phyloP scores from a whole-genome alignment of 768 basidiomycete species.

The Brasilioporus rufonigricans region DNA sequence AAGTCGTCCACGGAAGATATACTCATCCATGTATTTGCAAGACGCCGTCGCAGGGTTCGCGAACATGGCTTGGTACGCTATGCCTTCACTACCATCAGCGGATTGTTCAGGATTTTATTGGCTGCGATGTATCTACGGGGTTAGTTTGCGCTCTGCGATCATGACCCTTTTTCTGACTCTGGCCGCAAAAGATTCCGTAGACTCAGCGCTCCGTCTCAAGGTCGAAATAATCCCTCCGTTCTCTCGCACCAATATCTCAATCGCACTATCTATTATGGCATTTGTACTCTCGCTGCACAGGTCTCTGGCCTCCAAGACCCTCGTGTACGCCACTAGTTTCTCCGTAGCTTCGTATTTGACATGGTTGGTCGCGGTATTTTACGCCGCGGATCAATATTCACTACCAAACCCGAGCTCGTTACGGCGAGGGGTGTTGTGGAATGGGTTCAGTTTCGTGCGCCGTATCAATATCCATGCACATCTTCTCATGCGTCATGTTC shows the following conservation, averaged over 20 bases:
- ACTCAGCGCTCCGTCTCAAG: conserved; percentile 47
- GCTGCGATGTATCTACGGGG: conserved; percentile 65
- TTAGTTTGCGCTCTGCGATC: conserved; percentile 34
- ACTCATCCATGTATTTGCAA: conserved; percentile 58
- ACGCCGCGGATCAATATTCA: conserved; percentile 45
- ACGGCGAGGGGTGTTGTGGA: conserved; percentile 54
- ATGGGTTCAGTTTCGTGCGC: conserved; percentile 54
- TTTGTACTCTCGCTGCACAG: conserved; percentile 53
- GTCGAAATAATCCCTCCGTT: conserved; percentile 33
- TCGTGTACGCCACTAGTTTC: conserved; percentile 56
- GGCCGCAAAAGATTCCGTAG: conserved; percentile 47
- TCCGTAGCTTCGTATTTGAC: conserved; percentile 58
- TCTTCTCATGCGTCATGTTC: conserved; percentile 3
- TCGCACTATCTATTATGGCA: conserved; percentile 41
- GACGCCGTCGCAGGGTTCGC: conserved; percentile 49
- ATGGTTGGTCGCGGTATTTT: conserved; percentile 56
- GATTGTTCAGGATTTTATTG: conserved; percentile 46
- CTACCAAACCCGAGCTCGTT: conserved; percentile 35
- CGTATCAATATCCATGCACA: not conserved
- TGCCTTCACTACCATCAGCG: conserved; percentile 44
- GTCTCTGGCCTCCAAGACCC: conserved; percentile 52
- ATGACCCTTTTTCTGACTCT: conserved; percentile 8
- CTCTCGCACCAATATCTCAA: conserved; percentile 41
- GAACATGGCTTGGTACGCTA: conserved; percentile 43
- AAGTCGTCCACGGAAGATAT: conserved; percentile 66